Evolutionary conservation across 768 basidiomycete species (phyloP), one percentile per base, ranked within the genome.

Genomic region (Amanita rubescens): DNA sequence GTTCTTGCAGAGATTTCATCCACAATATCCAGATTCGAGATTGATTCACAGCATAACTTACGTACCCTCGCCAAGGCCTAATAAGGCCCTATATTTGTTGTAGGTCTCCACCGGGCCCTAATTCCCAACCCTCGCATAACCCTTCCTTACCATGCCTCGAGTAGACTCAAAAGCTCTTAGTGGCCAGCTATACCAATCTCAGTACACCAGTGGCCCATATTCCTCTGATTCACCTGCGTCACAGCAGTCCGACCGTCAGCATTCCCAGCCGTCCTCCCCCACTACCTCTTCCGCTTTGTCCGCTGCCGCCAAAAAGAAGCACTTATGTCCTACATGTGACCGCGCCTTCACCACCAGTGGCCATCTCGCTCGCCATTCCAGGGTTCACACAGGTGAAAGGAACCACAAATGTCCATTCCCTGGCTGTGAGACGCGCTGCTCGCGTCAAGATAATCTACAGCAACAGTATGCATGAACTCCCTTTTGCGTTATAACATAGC

Each of bases 391-490:
- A 14, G 92, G 92, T 37, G 92, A 94, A 62, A 78, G 90, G 57
- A 93, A 94, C 69, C 90, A 94, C 72, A 88, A 84, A 55, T 95
- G 92, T 63, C 92, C 93, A 32, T 94, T 91, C 71, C 92, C 93
- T n/a, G 92, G 91, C 20, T 95, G 92, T 66, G 89, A 93, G 61
- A 94, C 91, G 1, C 78, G 88, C 15, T 94, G 93, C 59, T 91
- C 89, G 10, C 75, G 92, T 32, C 90, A 93, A 67, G 93, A 95
- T 61, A 95, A 95, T 59, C 76, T 95, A 3, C 78, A 80, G 47
- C 79, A 80, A 58, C 79, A 80, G 79, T 79, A 50, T 61, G 49
- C 48, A 38, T 14, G 54, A 46, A 24, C 54, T 5, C 35, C 42
- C 43, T 42, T 34, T 17, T 54, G 41, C 51, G 14, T 35, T 3